These are phyloP conservation scores for Haematococcus lacustris DNA, from an alignment of 139 green algal genomes.

Conservation along the genomic window DNA sequence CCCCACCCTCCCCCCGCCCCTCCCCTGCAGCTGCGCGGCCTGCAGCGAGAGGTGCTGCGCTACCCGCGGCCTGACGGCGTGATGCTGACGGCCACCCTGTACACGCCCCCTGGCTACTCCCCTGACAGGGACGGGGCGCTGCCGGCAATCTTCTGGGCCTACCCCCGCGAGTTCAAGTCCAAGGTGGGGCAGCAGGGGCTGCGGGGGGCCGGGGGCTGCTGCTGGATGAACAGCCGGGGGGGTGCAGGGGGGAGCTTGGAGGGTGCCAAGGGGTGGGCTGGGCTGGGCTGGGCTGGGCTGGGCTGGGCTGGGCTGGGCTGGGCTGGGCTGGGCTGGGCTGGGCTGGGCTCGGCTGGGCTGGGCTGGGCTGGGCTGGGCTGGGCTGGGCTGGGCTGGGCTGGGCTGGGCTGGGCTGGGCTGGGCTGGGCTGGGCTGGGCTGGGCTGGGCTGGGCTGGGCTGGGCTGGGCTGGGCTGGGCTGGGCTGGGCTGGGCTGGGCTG, in stretches of 20 bases:
- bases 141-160: slow-evolving; percentile 91
- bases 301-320: background rate
- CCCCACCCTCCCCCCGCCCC: background rate
- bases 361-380: too few species aligned
- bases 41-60: slow-evolving; percentile 74
- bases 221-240: background rate
- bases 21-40: slow-evolving; percentile 58
- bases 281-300: background rate
- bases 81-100: slow-evolving; percentile 90
- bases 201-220: background rate
- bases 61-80: slow-evolving; percentile 91
- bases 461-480: too few species aligned
- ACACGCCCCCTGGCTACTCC: slow-evolving; percentile 84
- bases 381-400: too few species aligned
- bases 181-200: slow-evolving; percentile 38
- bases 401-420: too few species aligned
- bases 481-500: too few species aligned
- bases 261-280: background rate
- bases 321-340: background rate
- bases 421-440: too few species aligned
- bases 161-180: slow-evolving; percentile 85
- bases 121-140: slow-evolving; percentile 68
- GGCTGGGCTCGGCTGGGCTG: too few species aligned
- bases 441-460: too few species aligned
- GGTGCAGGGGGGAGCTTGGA: background rate